Percentiles rank a stretch among this genome's conserved stretches.
Evolutionary conservation across 2,329 filamentous ascomycete genomes (phyloP).

Genomic region (Claviceps humidiphila): DNA sequence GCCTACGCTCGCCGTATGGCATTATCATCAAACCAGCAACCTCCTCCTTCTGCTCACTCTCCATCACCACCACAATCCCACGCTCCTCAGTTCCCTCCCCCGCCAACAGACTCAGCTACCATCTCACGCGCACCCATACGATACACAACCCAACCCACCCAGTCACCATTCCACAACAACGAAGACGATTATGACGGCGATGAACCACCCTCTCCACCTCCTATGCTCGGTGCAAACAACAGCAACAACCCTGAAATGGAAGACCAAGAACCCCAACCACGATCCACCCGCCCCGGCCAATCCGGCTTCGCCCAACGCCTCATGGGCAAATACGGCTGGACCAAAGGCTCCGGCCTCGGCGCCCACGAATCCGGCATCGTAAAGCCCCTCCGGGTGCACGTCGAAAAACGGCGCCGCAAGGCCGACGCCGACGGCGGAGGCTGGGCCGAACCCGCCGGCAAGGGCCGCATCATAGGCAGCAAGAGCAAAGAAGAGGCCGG

Average conservation of each 20-base stretch:
- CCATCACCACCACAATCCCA: slow-evolving; percentile 14
- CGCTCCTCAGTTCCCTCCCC: slow-evolving; percentile 25
- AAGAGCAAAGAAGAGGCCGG: slow-evolving; percentile 35
- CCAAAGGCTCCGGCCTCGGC: slow-evolving; percentile 74
- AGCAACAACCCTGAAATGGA: slow-evolving; percentile 13
- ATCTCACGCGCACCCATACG: slow-evolving; percentile 70
- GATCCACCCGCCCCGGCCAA: slow-evolving; percentile 62
- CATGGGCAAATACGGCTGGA: slow-evolving; percentile 91
- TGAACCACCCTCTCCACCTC: slow-evolving; percentile 29
- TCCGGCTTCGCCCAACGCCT: slow-evolving; percentile 75
- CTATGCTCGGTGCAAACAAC: slow-evolving; percentile 32
- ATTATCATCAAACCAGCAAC: slow-evolving; percentile 32
- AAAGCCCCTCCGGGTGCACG: slow-evolving; percentile 67
- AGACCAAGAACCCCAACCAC: slow-evolving; percentile 26
- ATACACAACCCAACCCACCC: slow-evolving; percentile 36
- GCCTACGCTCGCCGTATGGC: slow-evolving; percentile 51
- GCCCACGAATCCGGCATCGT: slow-evolving; percentile 72
- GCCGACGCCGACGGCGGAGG: slow-evolving; percentile 69
- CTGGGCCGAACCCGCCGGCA: slow-evolving; percentile 54
- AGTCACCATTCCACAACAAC: slow-evolving; percentile 17
- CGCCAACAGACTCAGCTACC: slow-evolving; percentile 35
- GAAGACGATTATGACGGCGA: slow-evolving; percentile 19
- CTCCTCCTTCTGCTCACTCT: slow-evolving; percentile 20
- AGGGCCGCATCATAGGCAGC: slow-evolving; percentile 71
- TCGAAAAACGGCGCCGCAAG: slow-evolving; percentile 74